phyloP scores from a whole-genome alignment of 1,139 yeast species.

The Sugiyamaella sp. region DNA sequence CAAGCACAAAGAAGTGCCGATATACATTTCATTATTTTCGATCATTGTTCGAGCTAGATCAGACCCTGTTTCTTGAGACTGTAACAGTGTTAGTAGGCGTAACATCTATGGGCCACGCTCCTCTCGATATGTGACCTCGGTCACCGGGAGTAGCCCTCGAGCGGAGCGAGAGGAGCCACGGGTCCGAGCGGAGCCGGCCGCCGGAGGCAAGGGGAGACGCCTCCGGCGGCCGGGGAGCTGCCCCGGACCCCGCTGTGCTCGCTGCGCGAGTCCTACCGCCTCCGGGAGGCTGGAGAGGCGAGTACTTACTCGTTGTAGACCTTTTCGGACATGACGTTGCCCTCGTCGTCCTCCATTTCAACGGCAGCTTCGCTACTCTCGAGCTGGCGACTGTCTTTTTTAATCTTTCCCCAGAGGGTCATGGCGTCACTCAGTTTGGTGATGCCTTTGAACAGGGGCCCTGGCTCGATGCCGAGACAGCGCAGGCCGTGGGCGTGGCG shows the following conservation, averaged over 20 bases:
- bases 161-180: no score
- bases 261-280: not conserved
- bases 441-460: slow-evolving; percentile 63
- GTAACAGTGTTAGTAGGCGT: slow-evolving; percentile 10
- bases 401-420: slow-evolving; percentile 54
- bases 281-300: not conserved
- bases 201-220: no score
- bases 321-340: slow-evolving; percentile 85
- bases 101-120: no score
- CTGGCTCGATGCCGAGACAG: slow-evolving; percentile 69
- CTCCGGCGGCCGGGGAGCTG: no score
- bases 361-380: slow-evolving; percentile 58
- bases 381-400: slow-evolving; percentile 46
- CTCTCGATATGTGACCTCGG: no score
- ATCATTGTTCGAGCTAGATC: slow-evolving; percentile 39
- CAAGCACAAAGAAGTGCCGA: no score
- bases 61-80: slow-evolving; percentile 79
- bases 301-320: slow-evolving; percentile 63
- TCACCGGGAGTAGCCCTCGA: no score
- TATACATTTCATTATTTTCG: no score
- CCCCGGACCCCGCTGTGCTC: no score
- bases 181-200: no score
- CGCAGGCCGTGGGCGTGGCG: slow-evolving; percentile 75
- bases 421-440: slow-evolving; percentile 68
- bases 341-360: slow-evolving; percentile 90